Evolutionary conservation across 2,329 filamentous ascomycete genomes (phyloP), one percentile per base, ranked within the genome.

Genomic region (Aspergillus quadrilineatus): DNA sequence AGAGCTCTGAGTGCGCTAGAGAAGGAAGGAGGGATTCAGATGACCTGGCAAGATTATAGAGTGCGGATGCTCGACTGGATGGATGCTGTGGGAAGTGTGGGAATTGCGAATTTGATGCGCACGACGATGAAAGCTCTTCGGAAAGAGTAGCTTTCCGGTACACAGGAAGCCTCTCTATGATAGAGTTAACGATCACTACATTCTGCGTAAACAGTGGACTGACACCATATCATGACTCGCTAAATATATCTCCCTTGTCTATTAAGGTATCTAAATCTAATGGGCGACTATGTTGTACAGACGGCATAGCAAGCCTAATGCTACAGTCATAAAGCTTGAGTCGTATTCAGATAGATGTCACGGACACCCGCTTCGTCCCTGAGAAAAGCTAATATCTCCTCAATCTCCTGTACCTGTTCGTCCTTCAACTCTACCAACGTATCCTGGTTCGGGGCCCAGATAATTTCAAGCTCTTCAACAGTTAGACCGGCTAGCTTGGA

Each of bases 401-500:
- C 78, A 29, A 97, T 77, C 15, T 79, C 76, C 49, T 81, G 76
- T 0, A 81, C 80, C 1, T 82, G 79, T 10, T 82, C 76, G 14
- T 82, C 80, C 56, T 87, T 82, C 39, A 92, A 65, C 6, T 79
- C 77, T 15, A 89, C 84, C 69, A 84, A 84, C 0, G 89, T 92
- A 60, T 96, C 92, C 66, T 88, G 85, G 58, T 93, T 94, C 0
- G 91, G 84, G 57, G 88, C 84, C 87, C 90, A 97, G 43, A 96
- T 82, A 51, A 97, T 93, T 55, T 95, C 90, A 15, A 86, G 85
- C 63, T 85, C 87, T 54, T 88, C 77, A 45, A 95, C 83, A 57
- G 88, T 83, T 59, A 95, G 74, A 1, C 80, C 83, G 17, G 89
- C 80, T 37, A 81, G 78, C 61, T 83, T 80, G 4, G 83, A 80